phyloP scores from a whole-genome alignment of 805 yeast genomes.

The Zygotorulaspora chibaensis region DNA sequence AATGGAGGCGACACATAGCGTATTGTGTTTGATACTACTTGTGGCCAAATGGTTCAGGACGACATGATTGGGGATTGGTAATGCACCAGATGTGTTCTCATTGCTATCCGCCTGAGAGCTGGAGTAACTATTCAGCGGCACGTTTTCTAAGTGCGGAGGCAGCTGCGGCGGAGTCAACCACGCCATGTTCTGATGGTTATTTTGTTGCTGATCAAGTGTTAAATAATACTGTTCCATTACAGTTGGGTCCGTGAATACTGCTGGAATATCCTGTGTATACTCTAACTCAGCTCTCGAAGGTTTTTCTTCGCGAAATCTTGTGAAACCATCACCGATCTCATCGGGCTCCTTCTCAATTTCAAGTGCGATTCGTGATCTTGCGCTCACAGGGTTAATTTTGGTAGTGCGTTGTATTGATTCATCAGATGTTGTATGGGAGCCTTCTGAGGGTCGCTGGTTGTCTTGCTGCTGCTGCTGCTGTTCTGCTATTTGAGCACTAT shows the following conservation, averaged over 20 bases:
- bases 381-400: constrained; percentile 17
- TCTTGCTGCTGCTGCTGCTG: constrained; percentile 29
- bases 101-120: constrained; percentile 28
- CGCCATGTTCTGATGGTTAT: constrained; percentile 52
- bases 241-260: constrained; percentile 77
- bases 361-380: constrained; percentile 50
- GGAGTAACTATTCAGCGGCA: constrained; percentile 72
- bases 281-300: constrained; percentile 26
- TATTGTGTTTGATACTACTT: constrained; percentile 88
- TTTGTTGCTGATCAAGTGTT: constrained; percentile 67
- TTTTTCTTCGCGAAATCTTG: constrained; percentile 67
- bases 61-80: constrained; percentile 93
- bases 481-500: constrained; percentile 35
- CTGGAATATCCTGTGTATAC: constrained; percentile 69
- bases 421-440: constrained; percentile 1
- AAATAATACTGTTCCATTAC: constrained; percentile 83
- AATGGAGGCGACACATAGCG: constrained; percentile 87
- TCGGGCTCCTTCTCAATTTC: constrained; percentile 40
- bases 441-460: constrained; percentile 20
- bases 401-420: constrained; percentile 1
- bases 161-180: constrained; percentile 88
- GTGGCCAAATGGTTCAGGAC: constrained; percentile 94
- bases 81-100: constrained; percentile 81
- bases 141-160: constrained; percentile 95
- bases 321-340: constrained; percentile 79